Evolutionary conservation across 2,329 filamentous ascomycete genomes (phyloP), one percentile per base, ranked within the genome.

Genomic region (Falciphora oryzae): DNA sequence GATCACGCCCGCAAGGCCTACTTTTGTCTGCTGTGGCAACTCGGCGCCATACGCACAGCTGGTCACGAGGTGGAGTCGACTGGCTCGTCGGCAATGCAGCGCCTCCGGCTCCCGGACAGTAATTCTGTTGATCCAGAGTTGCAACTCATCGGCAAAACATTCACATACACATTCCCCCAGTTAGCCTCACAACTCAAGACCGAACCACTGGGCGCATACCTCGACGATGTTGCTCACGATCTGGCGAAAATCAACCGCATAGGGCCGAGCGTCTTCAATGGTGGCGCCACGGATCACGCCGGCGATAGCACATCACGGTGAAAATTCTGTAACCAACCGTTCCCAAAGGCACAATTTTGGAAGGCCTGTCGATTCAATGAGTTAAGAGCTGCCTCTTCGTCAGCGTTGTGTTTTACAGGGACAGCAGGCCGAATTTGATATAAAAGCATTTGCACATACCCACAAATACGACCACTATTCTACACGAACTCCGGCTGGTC

Each of bases 11-110:
- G 16, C 27, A 35, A 35, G 13, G 27, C 22, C 16, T 60, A 60
- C 10, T n/a, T 60, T 3, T 35, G 29, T n/a, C 27, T 60, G 28
- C 58, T 60, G 18, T n/a, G 58, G 28, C 27, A 60, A n/a, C 58
- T 60, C 58, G 58, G 58, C 58, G 58, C 58, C 6, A 14, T n/a
- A 11, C 58, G 58, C 31, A 60, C 58, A 31, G 28, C 31, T 3
- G 28, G 58, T 8, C 58, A 60, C 58, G 58, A 60, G 58, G 3
- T 13, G 16, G 27, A 35, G 29, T 13, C 28, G 44, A 22, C 44
- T 53, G 44, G 44, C 18, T n/a, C 44, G 22, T 22, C 44, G 44
- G 22, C 44, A 7, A 53, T 53, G 16, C 44, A 53, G 5, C 44
- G 44, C 25, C 57, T 27, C 14, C 57, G 57, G 57, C 27, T 16